Evolutionary conservation across 179 eudicot genomes (phyloP).

Genomic region (Silene coronaria): DNA sequence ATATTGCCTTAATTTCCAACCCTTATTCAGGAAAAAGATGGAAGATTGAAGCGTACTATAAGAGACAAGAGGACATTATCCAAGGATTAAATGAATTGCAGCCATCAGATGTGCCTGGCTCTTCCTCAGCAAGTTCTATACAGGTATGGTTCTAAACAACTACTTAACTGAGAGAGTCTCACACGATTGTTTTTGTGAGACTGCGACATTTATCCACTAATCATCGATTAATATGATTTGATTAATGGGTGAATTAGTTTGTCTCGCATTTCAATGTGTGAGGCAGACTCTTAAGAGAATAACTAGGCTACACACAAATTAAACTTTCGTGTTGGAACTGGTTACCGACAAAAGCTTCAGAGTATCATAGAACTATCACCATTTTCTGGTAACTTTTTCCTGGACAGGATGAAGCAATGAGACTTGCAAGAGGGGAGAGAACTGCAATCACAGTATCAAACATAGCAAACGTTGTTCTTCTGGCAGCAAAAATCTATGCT

Average conservation of each 20-base stretch:
- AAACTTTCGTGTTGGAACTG: background rate
- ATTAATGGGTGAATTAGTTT: background rate
- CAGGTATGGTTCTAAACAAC: background rate
- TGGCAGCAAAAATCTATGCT: constrained; percentile 16
- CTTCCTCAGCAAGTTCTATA: background rate
- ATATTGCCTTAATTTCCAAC: background rate
- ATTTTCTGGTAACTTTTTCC: background rate
- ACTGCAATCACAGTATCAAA: constrained; percentile 16
- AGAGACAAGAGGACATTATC: constrained; percentile 15
- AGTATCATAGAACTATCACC: background rate
- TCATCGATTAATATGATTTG: background rate
- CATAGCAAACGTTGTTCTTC: constrained; percentile 9
- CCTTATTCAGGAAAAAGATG: constrained; percentile 9
- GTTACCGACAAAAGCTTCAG: background rate
- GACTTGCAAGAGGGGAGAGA: constrained; percentile 12
- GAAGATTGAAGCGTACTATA: constrained; percentile 16
- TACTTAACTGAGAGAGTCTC: background rate
- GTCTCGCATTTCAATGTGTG: background rate
- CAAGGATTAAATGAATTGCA: constrained; percentile 13
- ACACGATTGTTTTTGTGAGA: background rate
- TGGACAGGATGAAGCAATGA: constrained; percentile 14
- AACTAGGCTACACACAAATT: background rate
- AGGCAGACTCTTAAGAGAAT: background rate
- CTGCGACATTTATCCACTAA: background rate
- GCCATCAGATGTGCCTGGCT: background rate